These are phyloP conservation scores for Bacidia gigantensis DNA, from an alignment of 495 filamentous ascomycete species.

Conservation along the genomic window DNA sequence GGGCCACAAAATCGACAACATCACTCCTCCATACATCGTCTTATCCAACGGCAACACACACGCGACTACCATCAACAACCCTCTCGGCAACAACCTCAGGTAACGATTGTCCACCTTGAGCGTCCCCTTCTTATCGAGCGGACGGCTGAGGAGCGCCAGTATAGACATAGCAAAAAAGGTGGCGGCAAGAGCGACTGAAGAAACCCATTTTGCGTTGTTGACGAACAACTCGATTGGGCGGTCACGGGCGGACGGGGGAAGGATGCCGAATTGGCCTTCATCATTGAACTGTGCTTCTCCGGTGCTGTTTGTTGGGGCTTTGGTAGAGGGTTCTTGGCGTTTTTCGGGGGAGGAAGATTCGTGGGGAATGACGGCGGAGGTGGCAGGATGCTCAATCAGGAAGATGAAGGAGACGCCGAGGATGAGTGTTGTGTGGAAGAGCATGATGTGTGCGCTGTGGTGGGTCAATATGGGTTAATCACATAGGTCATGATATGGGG, in stretches of 20 bases:
- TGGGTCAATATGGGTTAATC: neutral
- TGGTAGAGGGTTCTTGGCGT: no score
- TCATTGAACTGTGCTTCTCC: neutral
- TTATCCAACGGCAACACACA: constrained; percentile 13
- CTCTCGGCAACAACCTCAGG: constrained; percentile 15
- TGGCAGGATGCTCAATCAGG: constrained; percentile 11
- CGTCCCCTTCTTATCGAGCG: constrained; percentile 15
- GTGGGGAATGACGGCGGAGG: constrained; percentile 1
- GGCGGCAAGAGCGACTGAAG: constrained; percentile 13
- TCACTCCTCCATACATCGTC: constrained; percentile 2
- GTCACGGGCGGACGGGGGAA: neutral
- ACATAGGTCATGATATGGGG: no score
- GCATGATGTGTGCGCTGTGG: constrained; percentile 13
- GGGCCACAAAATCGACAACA: constrained; percentile 7
- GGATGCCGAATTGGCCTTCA: no score
- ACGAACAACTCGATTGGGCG: constrained; percentile 2
- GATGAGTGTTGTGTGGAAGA: constrained; percentile 20
- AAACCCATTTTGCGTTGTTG: constrained; percentile 16
- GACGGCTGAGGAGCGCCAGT: constrained; percentile 17
- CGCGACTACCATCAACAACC: constrained; percentile 12
- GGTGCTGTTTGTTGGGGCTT: neutral
- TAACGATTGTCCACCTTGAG: constrained; percentile 18
- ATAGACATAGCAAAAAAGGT: constrained; percentile 10
- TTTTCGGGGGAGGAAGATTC: neutral
- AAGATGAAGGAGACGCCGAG: constrained; percentile 20